phyloP scores from a whole-genome alignment of 2,329 filamentous ascomycete genomes.

The Aureobasidium mangrovei region DNA sequence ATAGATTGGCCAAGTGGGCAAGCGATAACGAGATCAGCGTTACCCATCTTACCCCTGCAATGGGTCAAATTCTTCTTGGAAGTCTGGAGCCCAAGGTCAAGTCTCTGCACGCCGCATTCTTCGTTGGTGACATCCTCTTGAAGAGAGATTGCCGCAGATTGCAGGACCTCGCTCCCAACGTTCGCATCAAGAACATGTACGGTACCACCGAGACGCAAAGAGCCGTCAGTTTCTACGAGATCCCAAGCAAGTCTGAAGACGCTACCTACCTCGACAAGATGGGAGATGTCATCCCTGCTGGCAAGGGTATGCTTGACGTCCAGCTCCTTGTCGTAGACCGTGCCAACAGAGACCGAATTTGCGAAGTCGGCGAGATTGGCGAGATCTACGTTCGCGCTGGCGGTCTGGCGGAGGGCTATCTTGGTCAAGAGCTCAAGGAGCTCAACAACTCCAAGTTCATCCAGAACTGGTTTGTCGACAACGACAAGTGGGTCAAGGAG shows the following conservation, averaged over 20 bases:
- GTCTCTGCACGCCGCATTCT: conserved; percentile 70
- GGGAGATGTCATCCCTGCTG: conserved; percentile 72
- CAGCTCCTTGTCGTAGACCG: conserved; percentile 78
- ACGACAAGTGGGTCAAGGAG: conserved; percentile 56
- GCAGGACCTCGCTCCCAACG: conserved; percentile 66
- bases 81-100: conserved; percentile 57
- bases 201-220: conserved; percentile 80
- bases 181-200: conserved; percentile 75
- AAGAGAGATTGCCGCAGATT: conserved; percentile 71
- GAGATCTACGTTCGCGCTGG: conserved; percentile 77
- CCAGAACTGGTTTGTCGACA: conserved; percentile 77
- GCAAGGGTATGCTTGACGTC: conserved; percentile 79
- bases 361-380: conserved; percentile 70
- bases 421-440: conserved; percentile 48
- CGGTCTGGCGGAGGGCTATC: conserved; percentile 76
- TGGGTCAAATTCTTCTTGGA: conserved; percentile 91
- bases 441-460: conserved; percentile 71
- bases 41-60: conserved; percentile 86
- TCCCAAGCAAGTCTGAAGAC: conserved; percentile 57
- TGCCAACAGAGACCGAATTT: conserved; percentile 57
- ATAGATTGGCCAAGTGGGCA: conserved; percentile 85
- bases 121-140: conserved; percentile 83
- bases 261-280: conserved; percentile 55
- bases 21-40: conserved; percentile 63
- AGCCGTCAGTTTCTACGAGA: conserved; percentile 73